Evolutionary conservation across 202 grass and related monocot species (phyloP).

Genomic region (Panicum hallii): DNA sequence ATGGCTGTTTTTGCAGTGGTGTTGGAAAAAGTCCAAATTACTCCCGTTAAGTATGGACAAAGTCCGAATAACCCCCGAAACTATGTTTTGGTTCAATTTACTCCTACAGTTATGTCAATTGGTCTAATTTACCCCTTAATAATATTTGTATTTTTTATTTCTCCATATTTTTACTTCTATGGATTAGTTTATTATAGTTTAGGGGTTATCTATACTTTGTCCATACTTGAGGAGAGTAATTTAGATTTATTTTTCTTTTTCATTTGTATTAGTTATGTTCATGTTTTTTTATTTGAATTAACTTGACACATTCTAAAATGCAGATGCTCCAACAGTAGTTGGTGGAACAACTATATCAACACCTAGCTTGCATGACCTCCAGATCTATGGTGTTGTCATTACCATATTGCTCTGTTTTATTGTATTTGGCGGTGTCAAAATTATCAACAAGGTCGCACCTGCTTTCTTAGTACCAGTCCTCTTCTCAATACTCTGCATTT

Average conservation of each 20-base stretch:
- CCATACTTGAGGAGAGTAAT: too few relatives aligned
- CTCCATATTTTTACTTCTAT: too few relatives aligned
- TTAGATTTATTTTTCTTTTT: too few relatives aligned
- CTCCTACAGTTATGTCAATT: too few relatives aligned
- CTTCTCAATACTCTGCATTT: constrained; percentile 91
- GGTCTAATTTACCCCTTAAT: too few relatives aligned
- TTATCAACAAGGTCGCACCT: constrained; percentile 92
- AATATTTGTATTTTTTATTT: too few relatives aligned
- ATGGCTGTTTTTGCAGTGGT: neutral
- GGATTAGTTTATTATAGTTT: too few relatives aligned
- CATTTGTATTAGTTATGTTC: constrained; percentile 17
- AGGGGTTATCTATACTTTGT: too few relatives aligned
- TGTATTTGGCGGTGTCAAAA: constrained; percentile 97
- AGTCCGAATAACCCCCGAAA: too few relatives aligned
- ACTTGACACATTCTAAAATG: constrained; percentile 35
- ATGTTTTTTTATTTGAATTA: constrained; percentile 20
- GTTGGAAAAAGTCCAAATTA: neutral
- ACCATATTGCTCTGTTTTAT: constrained; percentile 92
- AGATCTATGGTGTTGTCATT: constrained; percentile 84
- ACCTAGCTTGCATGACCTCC: constrained; percentile 88
- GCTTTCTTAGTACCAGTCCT: constrained; percentile 89
- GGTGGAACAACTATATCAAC: constrained; percentile 71
- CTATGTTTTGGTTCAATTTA: too few relatives aligned
- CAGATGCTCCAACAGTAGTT: constrained; percentile 59
- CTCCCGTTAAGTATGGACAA: too few relatives aligned